Evolutionary conservation across 2,329 filamentous ascomycete genomes (phyloP), one percentile per base, ranked within the genome.

Genomic region (Calycina herbarum): DNA sequence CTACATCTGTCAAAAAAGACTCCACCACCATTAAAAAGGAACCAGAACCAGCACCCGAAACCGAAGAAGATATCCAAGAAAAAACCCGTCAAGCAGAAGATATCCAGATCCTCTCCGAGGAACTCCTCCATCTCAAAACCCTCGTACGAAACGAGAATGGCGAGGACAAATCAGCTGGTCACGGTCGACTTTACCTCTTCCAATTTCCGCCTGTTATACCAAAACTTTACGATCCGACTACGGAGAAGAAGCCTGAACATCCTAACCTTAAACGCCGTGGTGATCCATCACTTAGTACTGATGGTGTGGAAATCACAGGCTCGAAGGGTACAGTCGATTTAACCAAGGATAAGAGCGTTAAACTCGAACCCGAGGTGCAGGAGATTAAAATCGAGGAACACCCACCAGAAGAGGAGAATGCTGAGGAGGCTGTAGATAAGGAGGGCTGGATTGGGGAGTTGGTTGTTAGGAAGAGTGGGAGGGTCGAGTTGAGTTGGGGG

Each of bases 191-290:
- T 62, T 89, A 88, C 68, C 79, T 89, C 60, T 89, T 89, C 77
- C 87, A 89, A 70, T 85, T 89, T 69, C 87, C 87, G 51, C 86
- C 86, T 5, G 78, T 88, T 3, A 80, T 89, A 11, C 86, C 87
- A 7, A 83, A 85, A 0, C 77, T 89, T 15, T 73, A 71, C 59
- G 72, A 77, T 64, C 73, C 73, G 6, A 29, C 59, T 29, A 69
- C 24, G 40, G 66, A 68, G 15, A 60, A 40, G 13, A 75, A 71
- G 57, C 72, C 68, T 20, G 38, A 24, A 11, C 38, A n/a, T 11
- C 29, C 35, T 5, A 67, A 61, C 27, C 61, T 63, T 10, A 51
- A 54, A 54, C 60, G 24, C 56, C 64, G 27, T 24, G 51, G 35
- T 56, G 65, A 71, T 61, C 68, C 67, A 54, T 60, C 68, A 15